phyloP scores from a whole-genome alignment of 495 filamentous ascomycete genomes.

The Thermochaetoides thermophila region DNA sequence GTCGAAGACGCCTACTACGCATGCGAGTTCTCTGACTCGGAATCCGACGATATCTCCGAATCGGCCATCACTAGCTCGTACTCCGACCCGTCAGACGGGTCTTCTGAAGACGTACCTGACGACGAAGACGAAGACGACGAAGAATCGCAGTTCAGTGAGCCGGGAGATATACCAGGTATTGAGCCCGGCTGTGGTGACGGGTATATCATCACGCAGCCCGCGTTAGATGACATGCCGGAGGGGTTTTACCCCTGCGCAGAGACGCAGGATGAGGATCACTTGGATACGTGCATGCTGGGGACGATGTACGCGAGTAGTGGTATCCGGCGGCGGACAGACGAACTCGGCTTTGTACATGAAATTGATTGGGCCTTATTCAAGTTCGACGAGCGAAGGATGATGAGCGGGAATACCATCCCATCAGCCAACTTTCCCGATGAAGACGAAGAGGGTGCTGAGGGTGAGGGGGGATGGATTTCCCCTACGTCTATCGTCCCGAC shows the following conservation, averaged over 20 bases:
- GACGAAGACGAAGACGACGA: slow-evolving; percentile 25
- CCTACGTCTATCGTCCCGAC: slow-evolving; percentile 31
- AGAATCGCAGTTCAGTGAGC: slow-evolving; percentile 34
- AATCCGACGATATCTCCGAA: slow-evolving; percentile 32
- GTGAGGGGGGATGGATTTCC: too few species aligned
- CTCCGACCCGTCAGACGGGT: slow-evolving; percentile 18
- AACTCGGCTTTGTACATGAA: slow-evolving; percentile 59
- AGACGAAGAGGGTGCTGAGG: not conserved
- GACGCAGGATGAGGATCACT: slow-evolving; percentile 43
- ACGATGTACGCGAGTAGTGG: slow-evolving; percentile 82
- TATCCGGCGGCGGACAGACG: slow-evolving; percentile 51
- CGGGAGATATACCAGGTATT: slow-evolving; percentile 75
- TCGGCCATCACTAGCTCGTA: slow-evolving; percentile 33
- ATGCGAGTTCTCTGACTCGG: slow-evolving; percentile 41
- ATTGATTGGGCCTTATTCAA: slow-evolving; percentile 93
- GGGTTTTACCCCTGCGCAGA: slow-evolving; percentile 53
- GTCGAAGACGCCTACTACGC: slow-evolving; percentile 28
- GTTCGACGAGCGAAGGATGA: slow-evolving; percentile 53
- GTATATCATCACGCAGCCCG: slow-evolving; percentile 70
- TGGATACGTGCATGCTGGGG: slow-evolving; percentile 62
- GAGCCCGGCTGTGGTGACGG: slow-evolving; percentile 57
- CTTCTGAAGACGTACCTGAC: too few species aligned
- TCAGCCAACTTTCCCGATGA: not conserved
- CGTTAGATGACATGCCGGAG: slow-evolving; percentile 69
- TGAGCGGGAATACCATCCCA: slow-evolving; percentile 49